Evolutionary conservation across 2,329 filamentous ascomycete species (phyloP).

Genomic region (Didymella glomerata): DNA sequence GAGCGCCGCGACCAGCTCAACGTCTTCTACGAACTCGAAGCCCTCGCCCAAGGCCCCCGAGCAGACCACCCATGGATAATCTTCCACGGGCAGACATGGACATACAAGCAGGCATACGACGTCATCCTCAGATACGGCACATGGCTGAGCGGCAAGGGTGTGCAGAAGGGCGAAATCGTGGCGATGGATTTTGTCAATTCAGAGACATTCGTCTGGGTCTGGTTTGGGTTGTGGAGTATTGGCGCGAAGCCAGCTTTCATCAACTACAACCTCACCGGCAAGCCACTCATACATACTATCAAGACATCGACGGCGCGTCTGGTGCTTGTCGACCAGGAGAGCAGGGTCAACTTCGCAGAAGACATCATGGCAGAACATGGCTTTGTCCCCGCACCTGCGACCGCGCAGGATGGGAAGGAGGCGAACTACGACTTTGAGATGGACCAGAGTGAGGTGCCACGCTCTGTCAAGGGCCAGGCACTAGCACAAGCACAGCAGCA

Average conservation of each 20-base stretch:
- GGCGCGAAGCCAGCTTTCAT: constrained; percentile 52
- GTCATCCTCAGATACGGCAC: constrained; percentile 45
- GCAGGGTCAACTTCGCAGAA: constrained; percentile 39
- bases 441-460: constrained; percentile 31
- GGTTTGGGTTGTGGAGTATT: constrained; percentile 51
- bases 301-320: constrained; percentile 64
- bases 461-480: constrained; percentile 32
- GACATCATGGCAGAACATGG: constrained; percentile 43
- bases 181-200: constrained; percentile 52
- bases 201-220: constrained; percentile 49
- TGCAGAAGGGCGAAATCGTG: constrained; percentile 49
- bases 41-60: constrained; percentile 40
- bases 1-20: constrained; percentile 70
- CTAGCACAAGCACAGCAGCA: constrained; percentile 19
- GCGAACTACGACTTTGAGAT: constrained; percentile 37
- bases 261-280: constrained; percentile 52
- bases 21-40: constrained; percentile 53
- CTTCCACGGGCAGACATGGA: constrained; percentile 45
- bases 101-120: constrained; percentile 49
- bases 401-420: constrained; percentile 19
- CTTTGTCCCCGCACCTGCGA: constrained; percentile 23
- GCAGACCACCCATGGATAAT: constrained; percentile 45
- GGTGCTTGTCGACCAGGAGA: constrained; percentile 67
- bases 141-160: constrained; percentile 49
- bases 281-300: constrained; percentile 60